Evolutionary conservation across 352 stramenopile species (phyloP), one percentile per base, ranked within the genome.

Genomic region (Peronosclerospora sorghi): DNA sequence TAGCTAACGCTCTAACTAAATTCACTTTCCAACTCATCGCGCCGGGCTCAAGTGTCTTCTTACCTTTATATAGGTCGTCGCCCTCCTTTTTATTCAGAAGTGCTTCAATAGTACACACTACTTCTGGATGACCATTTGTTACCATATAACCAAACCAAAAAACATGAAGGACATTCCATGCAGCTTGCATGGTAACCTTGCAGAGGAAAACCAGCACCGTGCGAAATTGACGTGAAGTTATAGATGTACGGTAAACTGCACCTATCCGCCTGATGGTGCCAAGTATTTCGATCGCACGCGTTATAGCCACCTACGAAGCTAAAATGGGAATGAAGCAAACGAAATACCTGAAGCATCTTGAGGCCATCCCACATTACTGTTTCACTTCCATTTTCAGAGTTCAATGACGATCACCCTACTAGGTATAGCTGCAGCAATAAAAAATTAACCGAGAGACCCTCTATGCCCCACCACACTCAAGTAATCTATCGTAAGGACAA

Each of bases 211-310:
- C 74, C 74, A 19, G 74, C 68, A 35, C 60, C 72, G 55, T 72
- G 54, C 53, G 81, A 86, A 8, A 83, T 53, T 4, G 71, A 79
- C 1, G 56, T 58, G 45, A 84, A 86, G 59, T 86, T 86, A 64
- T 76, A 76, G 29, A 64, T 61, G 48, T 86, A 86, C 13, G 51
- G 62, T 18, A 66, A 26, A 73, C 62, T 1, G 68, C 68, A 4
- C 73, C 73, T 72, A 41, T 91, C 78, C 27, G 54, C 71, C 40
- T 88, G 88, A 64, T 91, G 75, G 35, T 91, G 78, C 78, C 78
- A 91, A 48, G 88, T 91, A 60, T n/a, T n/a, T 91, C 78, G 38
- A 88, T 68, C 13, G 78, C 78, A 34, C 78, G 73, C 27, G 78
- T 91, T 28, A 91, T 59, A 30, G 59, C 65, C 41, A 91, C 73